Evolutionary conservation across 73 alveolate genomes (phyloP).

Genomic region (Tetrahymena borealis): DNA sequence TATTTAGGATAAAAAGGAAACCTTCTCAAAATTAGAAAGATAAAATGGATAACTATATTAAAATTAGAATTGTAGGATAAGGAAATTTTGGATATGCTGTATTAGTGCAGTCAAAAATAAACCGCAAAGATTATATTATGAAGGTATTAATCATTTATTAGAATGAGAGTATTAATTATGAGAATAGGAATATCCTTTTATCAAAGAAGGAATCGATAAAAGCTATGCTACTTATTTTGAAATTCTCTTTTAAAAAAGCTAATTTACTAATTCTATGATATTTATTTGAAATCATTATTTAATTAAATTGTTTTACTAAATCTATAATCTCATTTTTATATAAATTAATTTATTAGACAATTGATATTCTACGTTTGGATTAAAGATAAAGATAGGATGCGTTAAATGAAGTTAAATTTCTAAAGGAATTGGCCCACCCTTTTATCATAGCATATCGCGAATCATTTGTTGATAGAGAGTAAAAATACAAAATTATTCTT

Average conservation of each 20-base stretch:
- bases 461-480: constrained; percentile 48
- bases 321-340: neutral
- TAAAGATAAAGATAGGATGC: constrained; percentile 33
- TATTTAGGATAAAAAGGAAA: neutral
- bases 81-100: constrained; percentile 45
- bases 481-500: neutral
- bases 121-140: constrained; percentile 32
- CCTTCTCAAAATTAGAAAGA: neutral
- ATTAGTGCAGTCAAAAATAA: constrained; percentile 17
- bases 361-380: constrained; percentile 21
- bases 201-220: neutral
- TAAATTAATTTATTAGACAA: neutral
- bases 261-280: too few species aligned
- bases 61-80: constrained; percentile 34
- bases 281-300: neutral
- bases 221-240: too few species aligned
- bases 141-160: constrained; percentile 3
- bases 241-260: too few species aligned
- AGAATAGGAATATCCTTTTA: neutral
- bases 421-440: constrained; percentile 42
- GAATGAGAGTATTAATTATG: neutral
- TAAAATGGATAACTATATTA: constrained; percentile 27
- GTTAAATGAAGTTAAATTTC: constrained; percentile 36
- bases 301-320: neutral
- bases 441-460: constrained; percentile 41